These are phyloP conservation scores for Aspergillus versicolor DNA, from an alignment of 2,329 filamentous ascomycete species.

Conservation along the genomic window DNA sequence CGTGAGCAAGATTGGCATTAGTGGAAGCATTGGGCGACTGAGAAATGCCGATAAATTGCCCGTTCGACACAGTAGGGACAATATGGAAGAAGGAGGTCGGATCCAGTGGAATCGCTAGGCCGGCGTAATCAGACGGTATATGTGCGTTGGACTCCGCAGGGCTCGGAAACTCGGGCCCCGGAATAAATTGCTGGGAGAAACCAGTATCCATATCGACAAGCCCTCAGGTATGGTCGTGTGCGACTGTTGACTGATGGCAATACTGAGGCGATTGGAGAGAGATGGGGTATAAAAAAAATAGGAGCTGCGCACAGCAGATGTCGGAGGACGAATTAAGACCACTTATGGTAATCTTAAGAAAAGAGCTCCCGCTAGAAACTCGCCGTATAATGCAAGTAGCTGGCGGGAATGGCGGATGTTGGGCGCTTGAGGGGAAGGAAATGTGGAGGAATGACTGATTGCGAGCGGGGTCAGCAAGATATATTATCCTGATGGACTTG, in stretches of 20 bases:
- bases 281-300: background rate
- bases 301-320: too few relatives aligned
- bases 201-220: conserved; percentile 11
- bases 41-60: background rate
- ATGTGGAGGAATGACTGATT: background rate
- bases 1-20: background rate
- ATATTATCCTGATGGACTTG: background rate
- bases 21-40: too few relatives aligned
- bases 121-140: background rate
- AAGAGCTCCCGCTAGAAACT: background rate
- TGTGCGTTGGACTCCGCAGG: background rate
- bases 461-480: background rate
- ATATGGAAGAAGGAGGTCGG: background rate
- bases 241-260: background rate
- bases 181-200: conserved; percentile 3
- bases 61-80: background rate
- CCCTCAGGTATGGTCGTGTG: background rate
- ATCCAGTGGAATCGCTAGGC: background rate
- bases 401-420: background rate
- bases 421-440: background rate
- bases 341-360: background rate
- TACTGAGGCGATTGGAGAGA: background rate
- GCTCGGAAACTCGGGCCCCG: conserved; percentile 1
- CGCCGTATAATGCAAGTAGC: too few relatives aligned
- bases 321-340: background rate